Evolutionary conservation across 495 filamentous ascomycete species (phyloP).

Genomic region (Amniculicola lignicola): DNA sequence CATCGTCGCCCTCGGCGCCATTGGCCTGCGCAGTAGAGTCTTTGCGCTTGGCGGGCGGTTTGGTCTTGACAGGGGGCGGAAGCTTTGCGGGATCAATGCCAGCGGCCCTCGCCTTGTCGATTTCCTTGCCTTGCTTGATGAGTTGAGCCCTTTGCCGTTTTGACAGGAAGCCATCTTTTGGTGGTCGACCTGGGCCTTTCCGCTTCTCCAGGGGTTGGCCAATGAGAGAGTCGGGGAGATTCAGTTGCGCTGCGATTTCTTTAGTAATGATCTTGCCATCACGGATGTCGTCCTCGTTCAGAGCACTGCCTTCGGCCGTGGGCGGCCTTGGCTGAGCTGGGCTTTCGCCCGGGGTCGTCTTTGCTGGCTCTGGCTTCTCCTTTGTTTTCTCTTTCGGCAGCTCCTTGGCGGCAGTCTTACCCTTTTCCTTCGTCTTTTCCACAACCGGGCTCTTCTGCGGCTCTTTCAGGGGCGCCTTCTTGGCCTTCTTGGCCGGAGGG

Average conservation of each 20-base stretch:
- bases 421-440: conserved; percentile 31
- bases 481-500: background rate
- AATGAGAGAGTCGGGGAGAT: conserved; percentile 17
- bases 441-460: too few species aligned
- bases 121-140: conserved; percentile 56
- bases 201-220: conserved; percentile 46
- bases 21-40: conserved; percentile 23
- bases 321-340: conserved; percentile 28
- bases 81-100: conserved; percentile 29
- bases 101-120: conserved; percentile 43
- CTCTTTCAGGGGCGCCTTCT: conserved; percentile 10
- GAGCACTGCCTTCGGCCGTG: conserved; percentile 7
- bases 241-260: conserved; percentile 12
- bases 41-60: conserved; percentile 25
- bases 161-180: conserved; percentile 90
- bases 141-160: conserved; percentile 71
- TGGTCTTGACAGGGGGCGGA: conserved; percentile 6
- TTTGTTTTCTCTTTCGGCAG: conserved; percentile 10
- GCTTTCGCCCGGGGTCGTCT: conserved; percentile 7
- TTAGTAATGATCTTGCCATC: conserved; percentile 15
- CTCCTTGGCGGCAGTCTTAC: conserved; percentile 16
- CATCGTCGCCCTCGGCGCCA: conserved; percentile 21
- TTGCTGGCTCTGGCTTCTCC: conserved; percentile 20
- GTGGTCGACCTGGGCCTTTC: conserved; percentile 80
- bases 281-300: conserved; percentile 1